phyloP scores from a whole-genome alignment of 768 basidiomycete species.

The Rhizopogon vulgaris region DNA sequence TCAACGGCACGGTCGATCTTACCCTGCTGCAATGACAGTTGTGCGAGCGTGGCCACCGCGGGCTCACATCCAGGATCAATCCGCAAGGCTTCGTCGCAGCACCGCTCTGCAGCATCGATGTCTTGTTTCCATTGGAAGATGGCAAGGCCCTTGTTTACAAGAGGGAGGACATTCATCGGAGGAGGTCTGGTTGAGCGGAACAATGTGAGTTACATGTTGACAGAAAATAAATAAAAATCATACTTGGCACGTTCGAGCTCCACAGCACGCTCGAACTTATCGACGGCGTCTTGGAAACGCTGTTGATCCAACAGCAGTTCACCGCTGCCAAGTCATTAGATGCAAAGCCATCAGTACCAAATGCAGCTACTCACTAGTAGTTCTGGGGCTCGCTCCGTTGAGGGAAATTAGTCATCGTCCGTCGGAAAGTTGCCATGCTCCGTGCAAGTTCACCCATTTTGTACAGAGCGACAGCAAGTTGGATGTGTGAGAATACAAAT shows the following conservation, averaged over 20 bases:
- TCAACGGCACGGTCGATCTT: constrained; percentile 81
- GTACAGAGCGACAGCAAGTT: constrained; percentile 96
- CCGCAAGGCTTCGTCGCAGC: constrained; percentile 82
- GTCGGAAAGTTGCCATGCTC: constrained; percentile 87
- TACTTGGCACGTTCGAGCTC: constrained; percentile 80
- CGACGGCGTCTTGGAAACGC: constrained; percentile 80
- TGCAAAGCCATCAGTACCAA: neutral
- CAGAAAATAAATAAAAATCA: constrained; percentile 13
- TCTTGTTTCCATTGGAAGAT: constrained; percentile 96
- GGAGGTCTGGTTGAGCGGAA: constrained; percentile 23
- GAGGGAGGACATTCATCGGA: constrained; percentile 79
- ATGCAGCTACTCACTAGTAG: constrained; percentile 70
- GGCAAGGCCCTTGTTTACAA: constrained; percentile 97
- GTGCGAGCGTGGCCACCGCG: constrained; percentile 92
- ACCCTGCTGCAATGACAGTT: constrained; percentile 85
- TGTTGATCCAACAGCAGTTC: constrained; percentile 92
- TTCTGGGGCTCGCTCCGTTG: constrained; percentile 85
- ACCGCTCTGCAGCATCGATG: constrained; percentile 69
- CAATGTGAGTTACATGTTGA: neutral
- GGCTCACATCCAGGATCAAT: constrained; percentile 95
- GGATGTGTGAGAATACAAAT: constrained; percentile 97
- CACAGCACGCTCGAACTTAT: constrained; percentile 89
- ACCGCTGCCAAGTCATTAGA: constrained; percentile 46
- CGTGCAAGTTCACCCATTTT: constrained; percentile 73
- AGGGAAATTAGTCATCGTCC: constrained; percentile 81